Evolutionary conservation across 2,329 filamentous ascomycete species (phyloP).

Genomic region (Pezicula neosporulosa): DNA sequence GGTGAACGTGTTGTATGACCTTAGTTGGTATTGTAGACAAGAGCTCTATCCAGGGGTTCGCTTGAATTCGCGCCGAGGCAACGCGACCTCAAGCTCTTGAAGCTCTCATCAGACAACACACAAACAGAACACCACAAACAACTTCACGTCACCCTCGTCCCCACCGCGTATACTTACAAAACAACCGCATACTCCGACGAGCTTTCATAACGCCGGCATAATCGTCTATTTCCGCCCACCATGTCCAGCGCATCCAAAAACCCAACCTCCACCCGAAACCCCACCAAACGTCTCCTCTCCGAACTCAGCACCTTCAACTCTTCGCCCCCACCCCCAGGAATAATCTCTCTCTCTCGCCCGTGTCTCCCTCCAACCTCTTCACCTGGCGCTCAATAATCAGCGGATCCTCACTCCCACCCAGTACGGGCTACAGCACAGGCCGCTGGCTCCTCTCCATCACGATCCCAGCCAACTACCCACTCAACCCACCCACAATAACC

Average conservation of each 20-base stretch:
- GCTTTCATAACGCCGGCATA: too few species aligned
- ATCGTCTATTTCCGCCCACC: neutral
- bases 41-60: too few species aligned
- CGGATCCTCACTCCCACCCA: constrained; percentile 29
- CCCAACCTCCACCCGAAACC: constrained; percentile 33
- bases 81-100: neutral
- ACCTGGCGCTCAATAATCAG: constrained; percentile 59
- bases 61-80: neutral
- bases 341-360: constrained; percentile 57
- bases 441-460: constrained; percentile 79
- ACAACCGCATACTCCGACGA: too few species aligned
- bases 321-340: constrained; percentile 41
- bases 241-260: constrained; percentile 8
- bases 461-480: constrained; percentile 76
- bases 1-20: too few species aligned
- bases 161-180: too few species aligned
- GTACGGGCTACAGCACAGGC: constrained; percentile 45
- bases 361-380: constrained; percentile 50
- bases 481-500: constrained; percentile 69
- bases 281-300: constrained; percentile 54
- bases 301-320: constrained; percentile 43
- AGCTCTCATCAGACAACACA: neutral
- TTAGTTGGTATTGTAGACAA: too few species aligned
- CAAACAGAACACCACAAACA: neutral
- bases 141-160: neutral